phyloP scores from a whole-genome alignment of 2,329 filamentous ascomycete genomes.

The Fusarium setosum region DNA sequence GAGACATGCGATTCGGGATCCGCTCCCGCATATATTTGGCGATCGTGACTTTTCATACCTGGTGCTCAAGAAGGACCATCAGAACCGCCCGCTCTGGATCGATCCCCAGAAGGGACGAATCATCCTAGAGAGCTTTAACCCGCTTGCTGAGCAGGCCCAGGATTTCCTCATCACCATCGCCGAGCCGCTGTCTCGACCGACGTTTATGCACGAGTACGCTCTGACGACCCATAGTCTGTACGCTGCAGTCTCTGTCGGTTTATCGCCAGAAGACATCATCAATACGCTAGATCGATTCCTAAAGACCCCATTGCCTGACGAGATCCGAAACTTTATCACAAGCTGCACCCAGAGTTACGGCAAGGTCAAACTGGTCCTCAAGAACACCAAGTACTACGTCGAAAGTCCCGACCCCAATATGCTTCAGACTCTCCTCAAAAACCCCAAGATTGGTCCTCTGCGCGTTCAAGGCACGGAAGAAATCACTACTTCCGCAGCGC shows the following conservation, averaged over 20 bases:
- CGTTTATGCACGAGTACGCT: conserved; percentile 92
- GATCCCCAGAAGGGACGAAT: conserved; percentile 88
- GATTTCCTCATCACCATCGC: conserved; percentile 97
- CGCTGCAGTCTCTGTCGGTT: conserved; percentile 93
- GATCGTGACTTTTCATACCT: conserved; percentile 83
- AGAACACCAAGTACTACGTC: conserved; percentile 93
- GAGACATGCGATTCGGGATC: conserved; percentile 55
- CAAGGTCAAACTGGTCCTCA: conserved; percentile 94
- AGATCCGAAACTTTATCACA: conserved; percentile 80
- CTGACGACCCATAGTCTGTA: conserved; percentile 94
- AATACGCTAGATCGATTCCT: conserved; percentile 87
- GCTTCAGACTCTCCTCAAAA: conserved; percentile 86
- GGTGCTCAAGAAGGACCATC: conserved; percentile 86
- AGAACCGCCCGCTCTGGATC: conserved; percentile 92
- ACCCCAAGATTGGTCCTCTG: conserved; percentile 82
- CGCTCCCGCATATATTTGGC: conserved; percentile 60
- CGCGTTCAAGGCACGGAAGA: conserved; percentile 78
- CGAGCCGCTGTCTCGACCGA: conserved; percentile 90
- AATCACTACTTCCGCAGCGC: conserved; percentile 83
- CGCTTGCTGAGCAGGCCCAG: conserved; percentile 86
- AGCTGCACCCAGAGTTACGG: conserved; percentile 91
- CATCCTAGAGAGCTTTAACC: conserved; percentile 93
- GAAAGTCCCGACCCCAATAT: conserved; percentile 91
- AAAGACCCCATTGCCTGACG: conserved; percentile 87
- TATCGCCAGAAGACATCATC: conserved; percentile 90